These are phyloP conservation scores for Xylaria sp. DNA, from an alignment of 2,329 filamentous ascomycete species.

Conservation along the genomic window DNA sequence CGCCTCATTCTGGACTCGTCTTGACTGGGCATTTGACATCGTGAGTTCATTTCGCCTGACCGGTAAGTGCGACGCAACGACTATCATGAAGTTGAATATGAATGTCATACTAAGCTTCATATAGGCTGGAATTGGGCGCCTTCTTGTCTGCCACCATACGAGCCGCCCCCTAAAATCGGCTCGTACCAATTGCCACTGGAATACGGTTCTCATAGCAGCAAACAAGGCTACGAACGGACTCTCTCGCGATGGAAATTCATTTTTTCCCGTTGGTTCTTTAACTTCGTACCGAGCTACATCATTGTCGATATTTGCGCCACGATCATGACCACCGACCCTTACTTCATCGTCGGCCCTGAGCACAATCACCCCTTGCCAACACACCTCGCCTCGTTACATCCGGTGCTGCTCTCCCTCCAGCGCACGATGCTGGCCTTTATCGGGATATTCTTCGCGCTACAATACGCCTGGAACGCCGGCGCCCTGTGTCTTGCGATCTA, in stretches of 20 bases:
- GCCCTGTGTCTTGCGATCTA: slow-evolving; percentile 66
- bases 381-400: slow-evolving; percentile 56
- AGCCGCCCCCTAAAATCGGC: slow-evolving; percentile 53
- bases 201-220: slow-evolving; percentile 55
- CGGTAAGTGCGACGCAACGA: slow-evolving; percentile 52
- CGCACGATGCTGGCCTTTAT: slow-evolving; percentile 66
- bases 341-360: slow-evolving; percentile 70
- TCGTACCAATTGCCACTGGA: slow-evolving; percentile 53
- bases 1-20: slow-evolving; percentile 58
- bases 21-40: slow-evolving; percentile 68
- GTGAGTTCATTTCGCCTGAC: slow-evolving; percentile 63
- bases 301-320: slow-evolving; percentile 76
- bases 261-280: slow-evolving; percentile 54
- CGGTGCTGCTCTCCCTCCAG: slow-evolving; percentile 60
- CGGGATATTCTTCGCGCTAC: slow-evolving; percentile 69
- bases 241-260: slow-evolving; percentile 58
- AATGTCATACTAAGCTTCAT: slow-evolving; percentile 9
- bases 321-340: slow-evolving; percentile 78
- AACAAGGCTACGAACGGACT: slow-evolving; percentile 58
- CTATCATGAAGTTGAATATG: not conserved
- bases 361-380: slow-evolving; percentile 56
- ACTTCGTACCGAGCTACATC: slow-evolving; percentile 68
- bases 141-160: slow-evolving; percentile 55
- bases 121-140: slow-evolving; percentile 69
- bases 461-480: slow-evolving; percentile 67